These are phyloP conservation scores for Podila epicladia DNA, from an alignment of 192 early-diverging fungal species.

Conservation along the genomic window DNA sequence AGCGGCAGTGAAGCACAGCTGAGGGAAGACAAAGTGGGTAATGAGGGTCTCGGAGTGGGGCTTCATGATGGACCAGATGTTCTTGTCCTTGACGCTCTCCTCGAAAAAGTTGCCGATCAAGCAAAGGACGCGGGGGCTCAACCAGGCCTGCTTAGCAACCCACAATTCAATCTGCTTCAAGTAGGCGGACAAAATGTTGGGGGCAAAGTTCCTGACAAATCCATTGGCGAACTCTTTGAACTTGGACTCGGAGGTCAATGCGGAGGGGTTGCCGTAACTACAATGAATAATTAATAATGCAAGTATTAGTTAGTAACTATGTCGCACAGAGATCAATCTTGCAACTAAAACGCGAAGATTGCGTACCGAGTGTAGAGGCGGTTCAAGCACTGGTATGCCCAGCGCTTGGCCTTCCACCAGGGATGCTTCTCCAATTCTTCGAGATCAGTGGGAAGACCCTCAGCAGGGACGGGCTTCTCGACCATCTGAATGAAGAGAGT, in stretches of 20 bases:
- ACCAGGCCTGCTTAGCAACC: conserved; percentile 75
- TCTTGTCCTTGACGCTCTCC: conserved; percentile 87
- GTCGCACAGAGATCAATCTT: no score
- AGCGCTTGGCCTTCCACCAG: conserved; percentile 96
- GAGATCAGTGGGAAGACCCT: conserved; percentile 64
- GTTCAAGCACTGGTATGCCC: conserved; percentile 92
- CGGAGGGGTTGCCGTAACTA: conserved; percentile 69
- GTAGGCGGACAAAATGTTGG: conserved; percentile 87
- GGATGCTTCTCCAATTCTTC: conserved; percentile 86
- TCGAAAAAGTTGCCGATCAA: conserved; percentile 79
- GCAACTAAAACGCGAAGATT: background rate
- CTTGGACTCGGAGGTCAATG: conserved; percentile 58
- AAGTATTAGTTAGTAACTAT: background rate
- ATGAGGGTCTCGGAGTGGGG: conserved; percentile 84
- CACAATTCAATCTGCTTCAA: conserved; percentile 83
- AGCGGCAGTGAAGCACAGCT: conserved; percentile 85
- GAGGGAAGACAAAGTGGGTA: conserved; percentile 90
- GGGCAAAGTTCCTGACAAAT: conserved; percentile 90
- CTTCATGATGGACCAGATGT: conserved; percentile 91
- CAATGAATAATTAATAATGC: background rate
- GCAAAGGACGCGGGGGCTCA: conserved; percentile 77
- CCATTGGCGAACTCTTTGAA: conserved; percentile 78
- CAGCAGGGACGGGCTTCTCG: conserved; percentile 67
- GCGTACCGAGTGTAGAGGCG: conserved; percentile 73
- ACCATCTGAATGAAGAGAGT: conserved; percentile 87